These are phyloP conservation scores for Paraphaeosphaeria minitans DNA, from an alignment of 2,329 filamentous ascomycete genomes.

Conservation along the genomic window DNA sequence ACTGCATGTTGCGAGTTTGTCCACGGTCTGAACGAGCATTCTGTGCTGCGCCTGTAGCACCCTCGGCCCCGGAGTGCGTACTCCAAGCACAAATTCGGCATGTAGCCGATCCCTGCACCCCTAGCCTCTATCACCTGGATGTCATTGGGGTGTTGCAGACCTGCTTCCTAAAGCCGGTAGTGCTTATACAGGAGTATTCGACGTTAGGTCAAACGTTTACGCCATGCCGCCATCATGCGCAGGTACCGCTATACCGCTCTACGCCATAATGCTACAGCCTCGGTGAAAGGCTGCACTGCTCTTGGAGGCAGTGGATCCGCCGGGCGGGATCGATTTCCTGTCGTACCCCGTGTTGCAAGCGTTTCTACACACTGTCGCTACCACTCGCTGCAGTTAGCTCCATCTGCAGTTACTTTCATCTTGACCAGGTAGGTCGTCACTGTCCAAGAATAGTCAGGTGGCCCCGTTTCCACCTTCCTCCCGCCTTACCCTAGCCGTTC, in stretches of 20 bases:
- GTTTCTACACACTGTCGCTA: background rate
- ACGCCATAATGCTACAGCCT: background rate
- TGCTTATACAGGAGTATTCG: conserved; percentile 1
- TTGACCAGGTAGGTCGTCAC: conserved; percentile 12
- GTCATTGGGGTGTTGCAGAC: background rate
- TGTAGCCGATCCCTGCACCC: background rate
- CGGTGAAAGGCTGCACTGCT: conserved; percentile 11
- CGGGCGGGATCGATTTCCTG: background rate
- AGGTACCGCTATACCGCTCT: background rate
- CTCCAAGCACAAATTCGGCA: background rate
- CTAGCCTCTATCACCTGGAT: background rate
- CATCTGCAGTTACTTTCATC: background rate
- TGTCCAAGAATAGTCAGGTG: conserved; percentile 17
- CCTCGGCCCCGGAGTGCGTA: background rate
- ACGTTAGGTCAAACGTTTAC: background rate
- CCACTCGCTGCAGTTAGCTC: background rate
- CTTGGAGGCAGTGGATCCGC: conserved; percentile 10
- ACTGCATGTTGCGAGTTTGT: background rate
- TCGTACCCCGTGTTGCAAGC: background rate
- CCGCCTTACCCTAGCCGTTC: conserved; percentile 1
- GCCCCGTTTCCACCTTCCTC: conserved; percentile 8
- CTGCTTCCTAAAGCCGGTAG: conserved; percentile 6
- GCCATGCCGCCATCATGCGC: conserved; percentile 5
- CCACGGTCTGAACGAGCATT: background rate
- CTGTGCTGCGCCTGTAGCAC: conserved; percentile 1